Evolutionary conservation across 345 rosid species (phyloP), one percentile per base, ranked within the genome.

Genomic region (Carallia brachiata): DNA sequence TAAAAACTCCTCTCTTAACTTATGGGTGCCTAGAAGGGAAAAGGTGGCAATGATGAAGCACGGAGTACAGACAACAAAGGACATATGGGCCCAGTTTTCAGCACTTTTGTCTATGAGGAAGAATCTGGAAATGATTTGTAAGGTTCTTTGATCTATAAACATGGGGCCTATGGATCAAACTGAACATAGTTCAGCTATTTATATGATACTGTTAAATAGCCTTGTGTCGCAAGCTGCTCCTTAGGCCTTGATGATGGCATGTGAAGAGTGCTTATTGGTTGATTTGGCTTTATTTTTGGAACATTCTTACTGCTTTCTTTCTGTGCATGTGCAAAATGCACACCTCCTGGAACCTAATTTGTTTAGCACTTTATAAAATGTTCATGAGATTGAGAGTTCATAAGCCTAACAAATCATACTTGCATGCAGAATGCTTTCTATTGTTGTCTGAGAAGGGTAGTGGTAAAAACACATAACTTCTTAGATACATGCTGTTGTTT

Each of bases 71-170:
- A 89, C 65, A 62, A 83, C 52, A 81, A 75, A 75, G 91, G 88
- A 73, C 87, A 92, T 18, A 81, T 95, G 91, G 99, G 98, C 65
- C 93, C 99, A 7, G 94, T 87, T 79, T 95, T 95, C 81, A 92
- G 98, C 88, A 86, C 98, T 34, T 84, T 84, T 72, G 85, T 83
- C 23, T 79, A 79, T 37, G 91, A 92, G 79, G 98, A 89, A 56
- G 95, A 87, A 87, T 76, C 97, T 60, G 86, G 77, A 82, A 82
- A 78, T 86, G 99, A 92, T 58, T 76, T 83, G 99, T 95, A 89
- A 90, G 94, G 82, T 84, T 83, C 85, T 85, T 61, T 62, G 56
- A 61, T 71, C 76, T 71, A 39, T 64, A 60, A 64, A 6, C 47
- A 10, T 3, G 18, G 60, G 23, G 60, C 36, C 30, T 18, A 30